Evolutionary conservation across 768 basidiomycete species (phyloP).

Genomic region (Phaeolepiota aurea): DNA sequence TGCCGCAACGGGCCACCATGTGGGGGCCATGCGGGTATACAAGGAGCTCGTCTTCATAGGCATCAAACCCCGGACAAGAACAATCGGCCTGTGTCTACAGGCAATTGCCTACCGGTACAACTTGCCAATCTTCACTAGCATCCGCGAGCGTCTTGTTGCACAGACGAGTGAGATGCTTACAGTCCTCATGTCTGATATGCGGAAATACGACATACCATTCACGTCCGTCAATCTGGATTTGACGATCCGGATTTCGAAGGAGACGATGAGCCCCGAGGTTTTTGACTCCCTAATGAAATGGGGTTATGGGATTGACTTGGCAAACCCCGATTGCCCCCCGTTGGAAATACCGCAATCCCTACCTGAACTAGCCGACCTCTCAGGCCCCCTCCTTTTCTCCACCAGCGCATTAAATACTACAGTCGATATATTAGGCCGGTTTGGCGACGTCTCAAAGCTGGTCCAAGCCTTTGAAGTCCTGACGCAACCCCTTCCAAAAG

Average conservation of each 20-base stretch:
- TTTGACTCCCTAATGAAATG: slow-evolving; percentile 56
- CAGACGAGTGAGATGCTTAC: slow-evolving; percentile 40
- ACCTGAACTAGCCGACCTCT: slow-evolving; percentile 1
- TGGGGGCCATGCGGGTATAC: slow-evolving; percentile 53
- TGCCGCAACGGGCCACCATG: slow-evolving; percentile 64
- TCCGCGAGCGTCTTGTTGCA: slow-evolving; percentile 24
- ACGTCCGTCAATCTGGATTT: slow-evolving; percentile 61
- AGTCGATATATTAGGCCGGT: slow-evolving; percentile 59
- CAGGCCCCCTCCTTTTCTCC: slow-evolving; percentile 40
- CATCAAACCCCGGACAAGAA: slow-evolving; percentile 40
- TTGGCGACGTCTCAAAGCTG: slow-evolving; percentile 54
- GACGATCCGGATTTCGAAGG: slow-evolving; percentile 59
- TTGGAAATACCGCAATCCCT: slow-evolving; percentile 29
- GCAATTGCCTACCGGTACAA: slow-evolving; percentile 62
- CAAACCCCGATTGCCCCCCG: slow-evolving; percentile 62
- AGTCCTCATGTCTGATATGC: slow-evolving; percentile 54
- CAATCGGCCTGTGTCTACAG: slow-evolving; percentile 58
- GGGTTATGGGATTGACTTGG: slow-evolving; percentile 72
- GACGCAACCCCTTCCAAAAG: slow-evolving; percentile 57
- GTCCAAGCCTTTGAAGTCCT: slow-evolving; percentile 74
- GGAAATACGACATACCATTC: slow-evolving; percentile 31
- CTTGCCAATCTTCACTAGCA: slow-evolving; percentile 39
- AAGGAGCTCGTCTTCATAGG: slow-evolving; percentile 42
- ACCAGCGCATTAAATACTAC: slow-evolving; percentile 65
- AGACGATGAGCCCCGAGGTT: slow-evolving; percentile 43